phyloP scores from a whole-genome alignment of 495 filamentous ascomycete genomes.

The Xylaria bambusicola region DNA sequence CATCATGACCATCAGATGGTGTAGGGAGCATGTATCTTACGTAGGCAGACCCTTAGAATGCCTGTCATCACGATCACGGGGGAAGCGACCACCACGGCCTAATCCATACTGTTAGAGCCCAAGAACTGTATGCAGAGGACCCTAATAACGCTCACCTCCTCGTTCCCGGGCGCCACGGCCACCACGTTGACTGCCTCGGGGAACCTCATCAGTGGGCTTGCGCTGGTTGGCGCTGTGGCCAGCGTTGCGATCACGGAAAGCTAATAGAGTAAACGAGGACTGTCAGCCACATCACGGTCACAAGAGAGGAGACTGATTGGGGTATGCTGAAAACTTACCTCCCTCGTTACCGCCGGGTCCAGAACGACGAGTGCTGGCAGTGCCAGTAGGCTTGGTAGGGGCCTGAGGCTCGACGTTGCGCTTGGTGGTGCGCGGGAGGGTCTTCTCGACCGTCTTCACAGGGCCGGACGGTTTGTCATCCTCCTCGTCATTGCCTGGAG shows the following conservation, averaged over 20 bases:
- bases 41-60: constrained; percentile 72
- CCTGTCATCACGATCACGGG: constrained; percentile 70
- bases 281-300: constrained; percentile 1
- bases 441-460: constrained; percentile 84
- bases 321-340: constrained; percentile 54
- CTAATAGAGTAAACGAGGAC: constrained; percentile 43
- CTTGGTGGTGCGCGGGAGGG: constrained; percentile 76
- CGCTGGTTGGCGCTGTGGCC: constrained; percentile 80
- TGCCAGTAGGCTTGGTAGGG: constrained; percentile 48
- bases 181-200: constrained; percentile 54
- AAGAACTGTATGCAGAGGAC: background rate
- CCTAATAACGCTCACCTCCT: constrained; percentile 51
- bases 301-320: background rate
- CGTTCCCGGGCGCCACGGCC: constrained; percentile 60
- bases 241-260: constrained; percentile 88
- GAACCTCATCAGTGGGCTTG: constrained; percentile 73
- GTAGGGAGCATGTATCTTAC: constrained; percentile 50
- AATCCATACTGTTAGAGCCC: constrained; percentile 16
- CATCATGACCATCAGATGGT: background rate
- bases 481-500: constrained; percentile 81
- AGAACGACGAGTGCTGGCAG: constrained; percentile 55
- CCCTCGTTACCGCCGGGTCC: constrained; percentile 72
- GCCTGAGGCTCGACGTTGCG: constrained; percentile 82
- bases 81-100: constrained; percentile 49
- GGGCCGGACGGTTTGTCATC: constrained; percentile 76